Evolutionary conservation across 257 asterid genomes (phyloP).

Genomic region (Lycium barbarum): DNA sequence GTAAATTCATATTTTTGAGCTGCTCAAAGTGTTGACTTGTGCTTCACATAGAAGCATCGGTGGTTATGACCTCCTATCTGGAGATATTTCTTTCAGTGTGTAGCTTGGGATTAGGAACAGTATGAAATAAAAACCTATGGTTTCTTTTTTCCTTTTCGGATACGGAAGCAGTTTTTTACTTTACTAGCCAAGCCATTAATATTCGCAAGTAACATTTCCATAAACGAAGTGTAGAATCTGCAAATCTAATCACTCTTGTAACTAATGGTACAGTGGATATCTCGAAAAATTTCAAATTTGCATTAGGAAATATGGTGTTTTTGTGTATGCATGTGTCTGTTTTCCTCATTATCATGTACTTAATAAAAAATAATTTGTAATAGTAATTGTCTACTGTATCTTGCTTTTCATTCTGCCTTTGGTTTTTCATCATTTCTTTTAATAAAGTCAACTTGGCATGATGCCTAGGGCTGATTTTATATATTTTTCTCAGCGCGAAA

Average conservation of each 20-base stretch:
- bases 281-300: not conserved
- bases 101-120: not conserved
- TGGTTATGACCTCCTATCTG: not conserved
- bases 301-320: slow-evolving; percentile 7
- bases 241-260: not conserved
- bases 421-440: no score
- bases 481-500: no score
- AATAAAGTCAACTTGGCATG: no score
- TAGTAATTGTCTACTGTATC: not conserved
- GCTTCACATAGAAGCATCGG: slow-evolving; percentile 1
- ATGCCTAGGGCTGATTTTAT: no score
- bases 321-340: not conserved
- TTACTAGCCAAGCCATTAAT: not conserved
- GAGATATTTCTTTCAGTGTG: not conserved
- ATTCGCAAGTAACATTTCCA: not conserved
- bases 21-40: not conserved
- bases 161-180: not conserved
- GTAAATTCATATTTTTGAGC: slow-evolving; percentile 21
- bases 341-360: not conserved
- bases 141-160: not conserved
- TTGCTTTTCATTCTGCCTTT: no score
- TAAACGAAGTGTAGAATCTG: not conserved
- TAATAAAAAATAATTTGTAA: not conserved
- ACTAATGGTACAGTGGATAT: not conserved
- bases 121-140: not conserved